Percentiles rank a stretch among this genome's conserved stretches.
Conservation (phyloP, 192 early-diverging fungal genomes). For the Chytriomyces confervae region DNA sequence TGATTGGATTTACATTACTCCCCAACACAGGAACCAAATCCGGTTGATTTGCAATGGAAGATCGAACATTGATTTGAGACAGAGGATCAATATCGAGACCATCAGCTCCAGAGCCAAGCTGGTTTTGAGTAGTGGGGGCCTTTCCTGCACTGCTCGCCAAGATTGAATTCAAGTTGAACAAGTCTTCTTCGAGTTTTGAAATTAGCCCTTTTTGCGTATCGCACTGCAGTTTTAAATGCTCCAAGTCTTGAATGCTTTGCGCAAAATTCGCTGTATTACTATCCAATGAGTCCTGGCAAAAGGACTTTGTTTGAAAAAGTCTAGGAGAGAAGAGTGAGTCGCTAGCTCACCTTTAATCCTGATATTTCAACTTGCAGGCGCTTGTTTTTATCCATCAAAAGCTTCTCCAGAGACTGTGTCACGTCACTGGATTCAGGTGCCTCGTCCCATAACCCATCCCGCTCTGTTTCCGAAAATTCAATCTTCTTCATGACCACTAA, state of each 20-base stretch:
- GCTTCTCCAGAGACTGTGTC: constrained; percentile 72
- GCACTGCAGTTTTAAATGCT: constrained; percentile 55
- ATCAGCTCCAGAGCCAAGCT: neutral
- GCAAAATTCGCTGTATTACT: constrained; percentile 26
- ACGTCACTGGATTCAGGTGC: neutral
- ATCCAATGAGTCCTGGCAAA: constrained; percentile 40
- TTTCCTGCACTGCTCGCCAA: constrained; percentile 4
- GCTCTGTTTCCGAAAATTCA: constrained; percentile 9
- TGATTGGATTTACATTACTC: constrained; percentile 7
- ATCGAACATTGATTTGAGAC: constrained; percentile 15
- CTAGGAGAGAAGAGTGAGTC: neutral
- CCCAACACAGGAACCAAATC: constrained; percentile 26
- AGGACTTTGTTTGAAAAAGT: neutral
- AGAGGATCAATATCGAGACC: constrained; percentile 10
- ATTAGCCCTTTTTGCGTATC: constrained; percentile 64
- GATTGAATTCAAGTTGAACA: constrained; percentile 49
- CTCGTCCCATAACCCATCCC: constrained; percentile 45
- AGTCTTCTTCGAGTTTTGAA: constrained; percentile 55
- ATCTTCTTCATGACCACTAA: constrained; percentile 74
- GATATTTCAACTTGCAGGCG: constrained; percentile 75
- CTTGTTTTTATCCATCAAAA: constrained; percentile 85
- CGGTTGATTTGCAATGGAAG: neutral
- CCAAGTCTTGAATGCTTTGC: constrained; percentile 42
- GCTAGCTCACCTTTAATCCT: constrained; percentile 53
- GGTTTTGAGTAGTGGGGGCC: neutral